Percentiles rank a stretch among this genome's conserved stretches.
phyloP scores from a whole-genome alignment of 1,284 basidiomycete species.

The Ustilago vetiveriae region DNA sequence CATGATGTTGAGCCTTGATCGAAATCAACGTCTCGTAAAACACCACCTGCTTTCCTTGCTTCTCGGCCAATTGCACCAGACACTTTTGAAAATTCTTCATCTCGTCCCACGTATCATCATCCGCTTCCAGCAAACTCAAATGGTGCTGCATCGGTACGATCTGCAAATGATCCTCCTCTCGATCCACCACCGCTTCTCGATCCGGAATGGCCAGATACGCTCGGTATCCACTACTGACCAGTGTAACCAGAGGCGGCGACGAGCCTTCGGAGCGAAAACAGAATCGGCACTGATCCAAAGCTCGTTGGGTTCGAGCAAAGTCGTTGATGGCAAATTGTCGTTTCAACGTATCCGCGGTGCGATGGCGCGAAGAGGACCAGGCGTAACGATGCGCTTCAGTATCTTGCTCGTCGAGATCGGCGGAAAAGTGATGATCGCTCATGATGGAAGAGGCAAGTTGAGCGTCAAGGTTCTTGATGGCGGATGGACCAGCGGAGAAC shows the following conservation, averaged over 20 bases:
- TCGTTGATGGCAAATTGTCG: constrained; percentile 94
- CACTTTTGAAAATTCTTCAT: constrained; percentile 95
- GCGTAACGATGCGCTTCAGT: constrained; percentile 91
- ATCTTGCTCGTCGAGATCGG: constrained; percentile 85
- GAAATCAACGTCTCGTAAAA: constrained; percentile 92
- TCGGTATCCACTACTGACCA: constrained; percentile 88
- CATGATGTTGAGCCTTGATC: constrained; percentile 87
- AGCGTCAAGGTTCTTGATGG: constrained; percentile 89
- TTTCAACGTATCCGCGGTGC: constrained; percentile 95
- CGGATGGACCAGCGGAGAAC: constrained; percentile 84
- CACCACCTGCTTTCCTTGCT: constrained; percentile 83
- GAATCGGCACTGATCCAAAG: constrained; percentile 79
- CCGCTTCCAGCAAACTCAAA: constrained; percentile 87
- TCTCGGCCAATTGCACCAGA: constrained; percentile 88
- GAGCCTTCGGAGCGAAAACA: constrained; percentile 67
- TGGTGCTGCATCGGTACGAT: constrained; percentile 93
- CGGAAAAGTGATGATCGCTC: constrained; percentile 82
- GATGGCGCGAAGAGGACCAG: constrained; percentile 82
- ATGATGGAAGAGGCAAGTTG: constrained; percentile 88
- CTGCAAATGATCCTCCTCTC: constrained; percentile 76
- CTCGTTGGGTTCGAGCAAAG: constrained; percentile 92
- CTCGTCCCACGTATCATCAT: constrained; percentile 91
- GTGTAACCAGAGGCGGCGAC: constrained; percentile 80
- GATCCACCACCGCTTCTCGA: constrained; percentile 83
- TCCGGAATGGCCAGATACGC: constrained; percentile 87